Evolutionary conservation across 352 stramenopile species (phyloP), one percentile per base, ranked within the genome.

Genomic region (Phytophthora multivora): DNA sequence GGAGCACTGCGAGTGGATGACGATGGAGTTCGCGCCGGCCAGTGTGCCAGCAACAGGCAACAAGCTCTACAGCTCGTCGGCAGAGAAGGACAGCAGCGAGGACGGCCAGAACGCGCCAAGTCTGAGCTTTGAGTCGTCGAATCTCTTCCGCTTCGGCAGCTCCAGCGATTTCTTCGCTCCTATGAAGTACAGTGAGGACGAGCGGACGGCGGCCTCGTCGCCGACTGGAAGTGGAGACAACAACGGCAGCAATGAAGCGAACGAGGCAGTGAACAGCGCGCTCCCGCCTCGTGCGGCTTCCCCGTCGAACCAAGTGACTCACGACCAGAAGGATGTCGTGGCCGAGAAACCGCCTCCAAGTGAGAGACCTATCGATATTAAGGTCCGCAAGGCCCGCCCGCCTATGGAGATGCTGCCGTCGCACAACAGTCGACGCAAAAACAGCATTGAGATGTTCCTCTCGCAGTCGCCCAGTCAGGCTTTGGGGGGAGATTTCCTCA

Each of bases 381-480:
- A 76, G 40, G 48, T 59, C 8, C 51, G 49, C 28, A 73, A 75
- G 47, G 31, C 38, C 0, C 53, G 40, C 15, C 35, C 40, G 23
- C 47, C 59, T 21, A 51, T 73, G 47, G 69, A 75, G n/a, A 71
- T 71, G 58, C 58, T 71, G 39, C 66, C 69, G 26, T 48, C 55
- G 12, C 69, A 40, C 51, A 58, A 48, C 23, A 79, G 66, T 19
- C 82, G 77, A 39, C 81, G 86, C 39, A 94, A 94, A 73, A 94
- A 88, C 73, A 91, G 81, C 67, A 91, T 94, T 31, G 86, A 94
- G 64, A 91, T 94, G 83, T 94, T 94, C 75, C 65, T 94, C 3
- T 94, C 86, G 61, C 86, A 92, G 63, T 91, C 81, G 49, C 86
- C 86, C 1, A 90, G 79, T 39, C 86, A 94, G 51, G 83, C 84